A percentile compares a stretch with the other conserved stretches of the same genome.
These are phyloP conservation scores for Ustilago hordei DNA, from an alignment of 1,284 basidiomycete species.

Conservation along the genomic window DNA sequence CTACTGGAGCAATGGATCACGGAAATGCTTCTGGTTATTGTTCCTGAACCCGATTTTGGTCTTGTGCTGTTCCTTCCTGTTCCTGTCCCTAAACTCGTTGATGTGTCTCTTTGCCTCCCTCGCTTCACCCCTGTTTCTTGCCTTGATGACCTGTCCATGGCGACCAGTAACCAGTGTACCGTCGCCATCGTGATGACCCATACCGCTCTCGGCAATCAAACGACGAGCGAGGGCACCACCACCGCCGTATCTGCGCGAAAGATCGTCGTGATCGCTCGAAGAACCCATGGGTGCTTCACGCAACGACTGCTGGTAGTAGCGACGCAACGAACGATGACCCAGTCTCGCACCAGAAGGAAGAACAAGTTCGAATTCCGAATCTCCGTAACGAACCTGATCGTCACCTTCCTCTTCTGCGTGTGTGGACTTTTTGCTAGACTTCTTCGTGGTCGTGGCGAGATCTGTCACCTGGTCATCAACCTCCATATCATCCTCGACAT, in stretches of 20 bases:
- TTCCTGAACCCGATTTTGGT: constrained; percentile 74
- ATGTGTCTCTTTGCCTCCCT: constrained; percentile 89
- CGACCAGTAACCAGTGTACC: constrained; percentile 53
- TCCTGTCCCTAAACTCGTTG: constrained; percentile 85
- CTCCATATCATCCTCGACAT: constrained; percentile 47
- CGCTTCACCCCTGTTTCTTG: constrained; percentile 90
- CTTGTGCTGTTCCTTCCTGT: constrained; percentile 83
- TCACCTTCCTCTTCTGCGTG: constrained; percentile 75
- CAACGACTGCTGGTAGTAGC: constrained; percentile 83
- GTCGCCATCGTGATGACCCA: constrained; percentile 43
- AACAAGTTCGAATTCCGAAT: constrained; percentile 83
- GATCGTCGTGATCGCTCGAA: constrained; percentile 14
- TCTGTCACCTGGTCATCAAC: constrained; percentile 41
- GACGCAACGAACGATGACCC: constrained; percentile 86
- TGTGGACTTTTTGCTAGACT: constrained; percentile 57
- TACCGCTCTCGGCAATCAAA: constrained; percentile 50
- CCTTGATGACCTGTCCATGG: constrained; percentile 58
- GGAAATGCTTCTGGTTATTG: constrained; percentile 69
- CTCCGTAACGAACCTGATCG: constrained; percentile 71
- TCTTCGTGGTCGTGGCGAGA: constrained; percentile 18
- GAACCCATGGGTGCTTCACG: constrained; percentile 51
- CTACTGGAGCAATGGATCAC: constrained; percentile 66
- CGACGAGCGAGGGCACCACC: constrained; percentile 58
- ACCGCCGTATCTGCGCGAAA: constrained; percentile 40
- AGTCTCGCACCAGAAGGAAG: constrained; percentile 92